Base-by-base conservation (phyloP, 352 stramenopile genomes). In the Phytopythium oedochilum region DNA sequence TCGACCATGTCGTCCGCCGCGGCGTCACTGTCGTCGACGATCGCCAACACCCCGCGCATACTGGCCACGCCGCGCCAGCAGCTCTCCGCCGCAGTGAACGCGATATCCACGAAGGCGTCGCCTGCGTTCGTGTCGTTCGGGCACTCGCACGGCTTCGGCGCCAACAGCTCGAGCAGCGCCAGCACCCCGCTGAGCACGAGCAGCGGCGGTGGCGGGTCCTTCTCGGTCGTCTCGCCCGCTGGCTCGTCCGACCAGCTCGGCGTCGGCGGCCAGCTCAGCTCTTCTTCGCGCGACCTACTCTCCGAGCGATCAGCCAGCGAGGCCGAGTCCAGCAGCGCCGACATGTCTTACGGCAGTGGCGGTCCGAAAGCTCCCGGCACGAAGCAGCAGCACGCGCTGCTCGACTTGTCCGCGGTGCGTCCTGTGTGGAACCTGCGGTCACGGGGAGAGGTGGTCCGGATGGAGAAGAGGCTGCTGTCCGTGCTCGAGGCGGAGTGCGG, bases 1-100 rank as follows among this genome's bases (percentile, higher is more conserved):
- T 64, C 73, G 12, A 78, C 81, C 12, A 86, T 89, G 71, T 90
- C 80, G 7, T 89, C 81, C 52, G 82, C 80, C n/a, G 81, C 78
- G 1, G 77, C 81, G 25, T 80, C 75, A 7, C 65, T 90, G 11
- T 86, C 75, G 18, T 88, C 78, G 0, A 92, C 83, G 22, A 78
- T 93, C 45, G 74, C 78, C 2, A 90, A 76, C 50, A 92, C 80
- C 2, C 82, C 82, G 7, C 80, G 80, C 31, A 65, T 92, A 20
- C 47, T 94, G 23, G 59, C 81, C 5, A 88, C 81, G 12, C 85
- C 83, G 23, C 70, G 81, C 0, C 85, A 91, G 56, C 81, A 91
- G 52, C 73, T 92, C 39, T 89, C 83, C 0, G 83, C 85, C 3
- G 84, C 83, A 7, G 76, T 93, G 45, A 92, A 68, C 55, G 79